These are phyloP conservation scores for Podaxis rugospora DNA, from an alignment of 768 basidiomycete species.

Conservation along the genomic window DNA sequence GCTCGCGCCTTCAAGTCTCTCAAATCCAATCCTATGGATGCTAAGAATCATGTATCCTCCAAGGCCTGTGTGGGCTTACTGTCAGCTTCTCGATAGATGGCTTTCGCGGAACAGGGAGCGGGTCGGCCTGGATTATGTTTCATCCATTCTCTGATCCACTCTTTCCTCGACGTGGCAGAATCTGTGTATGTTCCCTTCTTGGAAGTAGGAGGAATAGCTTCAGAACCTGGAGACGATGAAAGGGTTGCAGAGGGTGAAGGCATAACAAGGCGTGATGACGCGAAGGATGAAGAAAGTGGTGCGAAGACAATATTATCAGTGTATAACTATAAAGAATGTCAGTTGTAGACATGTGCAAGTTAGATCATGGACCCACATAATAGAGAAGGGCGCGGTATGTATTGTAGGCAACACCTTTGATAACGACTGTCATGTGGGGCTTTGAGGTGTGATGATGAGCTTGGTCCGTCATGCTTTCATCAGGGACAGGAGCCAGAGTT, in stretches of 20 bases:
- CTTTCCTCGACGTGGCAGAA: constrained; percentile 31
- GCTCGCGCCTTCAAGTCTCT: constrained; percentile 71
- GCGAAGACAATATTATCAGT: constrained; percentile 84
- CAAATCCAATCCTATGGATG: constrained; percentile 58
- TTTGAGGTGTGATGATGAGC: neutral
- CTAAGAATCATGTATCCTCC: neutral
- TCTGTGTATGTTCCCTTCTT: constrained; percentile 19
- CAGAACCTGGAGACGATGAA: constrained; percentile 24
- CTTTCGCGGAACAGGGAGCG: constrained; percentile 76
- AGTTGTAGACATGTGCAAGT: neutral
- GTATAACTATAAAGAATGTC: constrained; percentile 54
- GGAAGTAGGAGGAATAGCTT: constrained; percentile 15
- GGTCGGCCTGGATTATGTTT: constrained; percentile 55
- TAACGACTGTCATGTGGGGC: constrained; percentile 30
- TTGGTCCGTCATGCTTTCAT: neutral
- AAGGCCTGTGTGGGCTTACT: constrained; percentile 39
- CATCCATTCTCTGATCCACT: constrained; percentile 77
- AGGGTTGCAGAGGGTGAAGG: constrained; percentile 21
- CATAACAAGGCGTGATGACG: constrained; percentile 21
- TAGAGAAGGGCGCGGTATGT: constrained; percentile 54
- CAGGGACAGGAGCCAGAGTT: neutral
- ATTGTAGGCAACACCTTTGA: constrained; percentile 46
- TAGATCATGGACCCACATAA: constrained; percentile 48
- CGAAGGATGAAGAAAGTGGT: constrained; percentile 72
- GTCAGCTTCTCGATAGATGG: constrained; percentile 79